Percentiles rank a stretch among this genome's conserved stretches.
Evolutionary conservation across 1,139 yeast species (phyloP).

Genomic region (Blastobotrys proliferans): DNA sequence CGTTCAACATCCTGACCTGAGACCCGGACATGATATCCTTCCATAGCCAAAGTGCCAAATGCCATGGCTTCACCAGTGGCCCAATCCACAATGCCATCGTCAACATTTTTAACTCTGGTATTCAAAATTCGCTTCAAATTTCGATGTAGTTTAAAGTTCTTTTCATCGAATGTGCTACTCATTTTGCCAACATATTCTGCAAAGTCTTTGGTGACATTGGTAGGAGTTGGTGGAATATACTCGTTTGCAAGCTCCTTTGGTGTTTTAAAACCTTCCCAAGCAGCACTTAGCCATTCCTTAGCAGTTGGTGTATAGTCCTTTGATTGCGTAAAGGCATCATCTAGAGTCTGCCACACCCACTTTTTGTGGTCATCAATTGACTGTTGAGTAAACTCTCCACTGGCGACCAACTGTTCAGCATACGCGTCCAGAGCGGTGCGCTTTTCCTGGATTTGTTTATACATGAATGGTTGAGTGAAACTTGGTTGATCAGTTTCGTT

Average conservation of each 20-base stretch:
- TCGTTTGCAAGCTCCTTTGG: conserved; percentile 94
- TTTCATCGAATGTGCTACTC: conserved; percentile 74
- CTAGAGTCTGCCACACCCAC: conserved; percentile 92
- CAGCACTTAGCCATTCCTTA: conserved; percentile 95
- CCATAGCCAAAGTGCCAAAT: conserved; percentile 81
- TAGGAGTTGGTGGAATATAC: conserved; percentile 88
- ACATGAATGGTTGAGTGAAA: conserved; percentile 96
- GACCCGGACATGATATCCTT: conserved; percentile 92
- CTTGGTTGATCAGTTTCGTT: conserved; percentile 98
- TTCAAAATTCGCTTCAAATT: conserved; percentile 89
- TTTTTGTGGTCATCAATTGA: conserved; percentile 91
- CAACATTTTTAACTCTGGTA: conserved; percentile 78
- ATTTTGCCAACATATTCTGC: conserved; percentile 72
- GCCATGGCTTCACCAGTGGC: conserved; percentile 98
- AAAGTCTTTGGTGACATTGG: conserved; percentile 68
- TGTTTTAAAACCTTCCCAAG: conserved; percentile 97
- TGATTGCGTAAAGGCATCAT: conserved; percentile 77
- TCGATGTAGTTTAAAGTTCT: conserved; percentile 84
- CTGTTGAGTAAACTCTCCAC: conserved; percentile 78
- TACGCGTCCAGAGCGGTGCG: conserved; percentile 81
- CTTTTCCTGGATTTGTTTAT: conserved; percentile 80
- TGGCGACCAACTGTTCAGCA: conserved; percentile 67
- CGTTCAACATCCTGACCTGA: conserved; percentile 99
- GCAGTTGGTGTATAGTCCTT: conserved; percentile 85
- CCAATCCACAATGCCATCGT: conserved; percentile 92